Evolutionary conservation across 2,329 filamentous ascomycete genomes (phyloP), one percentile per base, ranked within the genome.

Genomic region (Colletotrichum agaves): DNA sequence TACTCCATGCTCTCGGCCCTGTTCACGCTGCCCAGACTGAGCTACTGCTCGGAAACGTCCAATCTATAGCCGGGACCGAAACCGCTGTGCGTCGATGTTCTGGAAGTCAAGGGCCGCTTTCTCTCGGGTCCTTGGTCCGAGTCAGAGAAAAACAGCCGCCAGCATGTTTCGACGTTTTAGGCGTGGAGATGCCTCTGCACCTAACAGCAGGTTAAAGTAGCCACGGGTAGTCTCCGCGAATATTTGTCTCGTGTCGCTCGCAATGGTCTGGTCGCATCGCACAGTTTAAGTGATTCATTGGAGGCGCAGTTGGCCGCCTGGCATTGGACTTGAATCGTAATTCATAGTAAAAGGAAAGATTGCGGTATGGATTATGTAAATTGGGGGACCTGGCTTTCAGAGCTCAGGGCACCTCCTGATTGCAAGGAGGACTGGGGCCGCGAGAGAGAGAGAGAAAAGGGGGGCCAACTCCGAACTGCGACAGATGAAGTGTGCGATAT

Each of bases 231-330:
- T 63, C 5, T 53, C 50, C 12, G 53, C 46, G 47, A 47, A 50
- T 47, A 37, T 67, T 41, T n/a, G 47, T n/a, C 46, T 64, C 41
- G 61, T 55, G 39, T 67, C 53, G 35, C 23, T 43, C 19, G 35
- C 15, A 19, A 58, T 66, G 62, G 56, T 62, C 61, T 67, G 66
- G 67, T 66, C 50, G 23, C 66, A 67, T 66, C 56, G 65, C 61
- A 55, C 53, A 31, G 53, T 43, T 69, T 57, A 39, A 23, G 43
- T 66, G 56, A 67, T 50, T 69, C 62, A 39, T 52, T 62, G 47
- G 55, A 41, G 41, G 56, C 43, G 27, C 53, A 64, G 53, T 21
- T 65, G 21, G 35, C 47, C 57, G 44, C 31, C 8, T 56, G 23
- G 17, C 43, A 49, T 37, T 46, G 53, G 35, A 44, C 56, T 69